A percentile compares a stretch with the other conserved stretches of the same genome.
Conservation (phyloP, 768 basidiomycete species). For the Phlegmacium glaucopus region DNA sequence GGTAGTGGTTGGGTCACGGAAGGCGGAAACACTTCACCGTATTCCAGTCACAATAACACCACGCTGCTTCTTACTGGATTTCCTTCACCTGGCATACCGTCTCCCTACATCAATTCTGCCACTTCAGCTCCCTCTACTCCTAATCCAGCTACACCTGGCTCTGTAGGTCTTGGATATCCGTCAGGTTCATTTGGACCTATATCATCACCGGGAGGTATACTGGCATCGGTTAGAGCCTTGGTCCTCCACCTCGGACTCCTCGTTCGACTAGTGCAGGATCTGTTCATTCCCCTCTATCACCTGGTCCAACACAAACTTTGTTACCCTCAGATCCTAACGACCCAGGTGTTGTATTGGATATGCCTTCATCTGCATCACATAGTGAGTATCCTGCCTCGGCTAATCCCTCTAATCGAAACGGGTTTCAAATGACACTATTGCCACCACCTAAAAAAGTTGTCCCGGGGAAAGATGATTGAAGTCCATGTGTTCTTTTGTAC, state of each 20-base stretch:
- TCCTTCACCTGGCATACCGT: constrained; percentile 20
- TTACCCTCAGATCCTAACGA: constrained; percentile 12
- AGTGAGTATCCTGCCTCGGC: constrained; percentile 33
- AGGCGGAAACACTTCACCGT: constrained; percentile 32
- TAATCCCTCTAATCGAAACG: constrained; percentile 24
- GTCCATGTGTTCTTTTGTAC: background rate
- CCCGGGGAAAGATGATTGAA: background rate
- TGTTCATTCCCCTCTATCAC: constrained; percentile 10
- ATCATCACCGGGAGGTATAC: constrained; percentile 4
- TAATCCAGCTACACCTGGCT: background rate
- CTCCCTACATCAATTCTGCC: constrained; percentile 26
- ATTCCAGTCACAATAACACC: constrained; percentile 28
- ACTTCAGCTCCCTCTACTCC: constrained; percentile 14
- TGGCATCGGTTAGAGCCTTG: constrained; percentile 9
- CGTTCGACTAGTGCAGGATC: constrained; percentile 4
- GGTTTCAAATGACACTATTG: constrained; percentile 20
- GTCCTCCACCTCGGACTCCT: constrained; percentile 22
- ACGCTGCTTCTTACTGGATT: constrained; percentile 30
- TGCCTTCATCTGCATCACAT: constrained; percentile 30
- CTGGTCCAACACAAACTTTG: constrained; percentile 4
- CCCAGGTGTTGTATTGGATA: constrained; percentile 19
- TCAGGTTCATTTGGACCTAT: constrained; percentile 6
- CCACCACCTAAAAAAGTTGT: constrained; percentile 6
- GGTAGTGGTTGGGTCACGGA: constrained; percentile 62
- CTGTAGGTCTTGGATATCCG: constrained; percentile 6